Evolutionary conservation across 2,329 filamentous ascomycete genomes (phyloP).

Genomic region (Neofusicoccum laricinum): DNA sequence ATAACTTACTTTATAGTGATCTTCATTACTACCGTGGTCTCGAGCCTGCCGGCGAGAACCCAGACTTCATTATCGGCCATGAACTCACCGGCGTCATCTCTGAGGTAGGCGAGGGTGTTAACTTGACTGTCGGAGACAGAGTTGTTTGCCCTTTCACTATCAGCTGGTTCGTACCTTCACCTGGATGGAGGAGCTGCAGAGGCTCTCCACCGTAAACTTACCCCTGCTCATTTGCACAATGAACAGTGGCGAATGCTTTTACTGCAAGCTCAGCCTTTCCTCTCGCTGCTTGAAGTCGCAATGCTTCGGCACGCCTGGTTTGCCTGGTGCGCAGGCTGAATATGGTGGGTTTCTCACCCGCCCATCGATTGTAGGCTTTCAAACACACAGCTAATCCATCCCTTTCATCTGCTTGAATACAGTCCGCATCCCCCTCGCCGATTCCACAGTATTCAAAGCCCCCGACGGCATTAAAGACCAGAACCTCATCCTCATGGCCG

Average conservation of each 20-base stretch:
- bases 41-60: conserved; percentile 56
- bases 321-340: conserved; percentile 80
- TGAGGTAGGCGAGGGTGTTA: conserved; percentile 65
- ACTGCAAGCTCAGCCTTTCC: conserved; percentile 73
- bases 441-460: conserved; percentile 73
- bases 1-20: conserved; percentile 44
- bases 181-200: too few species aligned
- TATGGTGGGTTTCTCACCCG: conserved; percentile 46
- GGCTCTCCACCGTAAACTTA: too few species aligned
- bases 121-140: conserved; percentile 70
- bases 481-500: conserved; percentile 81
- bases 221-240: conserved; percentile 5
- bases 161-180: background rate
- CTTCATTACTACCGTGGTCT: conserved; percentile 84
- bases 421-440: conserved; percentile 71
- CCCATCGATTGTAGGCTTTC: too few species aligned
- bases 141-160: conserved; percentile 79
- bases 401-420: too few species aligned
- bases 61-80: conserved; percentile 69
- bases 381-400: too few species aligned
- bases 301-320: conserved; percentile 67
- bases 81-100: conserved; percentile 80
- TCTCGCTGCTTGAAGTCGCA: conserved; percentile 70
- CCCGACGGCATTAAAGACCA: conserved; percentile 69
- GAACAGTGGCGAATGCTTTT: conserved; percentile 66